Conservation (phyloP, 192 early-diverging fungal species). For the Coemansia sp. region DNA sequence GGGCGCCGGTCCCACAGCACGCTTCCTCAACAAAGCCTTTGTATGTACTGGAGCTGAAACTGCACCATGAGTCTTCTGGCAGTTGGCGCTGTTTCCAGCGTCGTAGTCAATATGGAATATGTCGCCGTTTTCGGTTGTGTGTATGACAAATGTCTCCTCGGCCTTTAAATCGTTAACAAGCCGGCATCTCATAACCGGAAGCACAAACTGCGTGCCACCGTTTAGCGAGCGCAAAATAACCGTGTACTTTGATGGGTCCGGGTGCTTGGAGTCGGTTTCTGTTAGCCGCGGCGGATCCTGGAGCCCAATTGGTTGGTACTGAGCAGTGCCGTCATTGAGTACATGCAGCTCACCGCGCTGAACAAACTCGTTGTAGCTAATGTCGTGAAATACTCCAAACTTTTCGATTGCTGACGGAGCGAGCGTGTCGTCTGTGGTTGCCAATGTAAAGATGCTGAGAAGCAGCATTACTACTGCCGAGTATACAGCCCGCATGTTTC, state of each 20-base stretch:
- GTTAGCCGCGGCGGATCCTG: constrained; percentile 19
- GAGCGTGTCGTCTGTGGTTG: not conserved
- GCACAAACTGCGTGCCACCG: constrained; percentile 15
- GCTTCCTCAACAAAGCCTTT: constrained; percentile 22
- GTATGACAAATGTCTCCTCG: constrained; percentile 46
- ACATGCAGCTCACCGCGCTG: constrained; percentile 48
- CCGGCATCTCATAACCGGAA: constrained; percentile 23
- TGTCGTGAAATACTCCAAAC: constrained; percentile 39
- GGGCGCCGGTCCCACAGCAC: constrained; percentile 25
- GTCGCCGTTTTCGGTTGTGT: constrained; percentile 17
- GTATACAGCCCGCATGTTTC: constrained; percentile 4
- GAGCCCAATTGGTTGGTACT: constrained; percentile 18
- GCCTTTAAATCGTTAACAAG: constrained; percentile 17
- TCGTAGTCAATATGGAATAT: constrained; percentile 43
- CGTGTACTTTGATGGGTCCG: constrained; percentile 15
- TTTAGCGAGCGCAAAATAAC: constrained; percentile 29
- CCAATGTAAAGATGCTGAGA: constrained; percentile 1
- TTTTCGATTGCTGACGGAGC: constrained; percentile 12
- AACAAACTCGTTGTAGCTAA: constrained; percentile 11
- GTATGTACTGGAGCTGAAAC: constrained; percentile 14
- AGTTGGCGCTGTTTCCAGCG: constrained; percentile 32
- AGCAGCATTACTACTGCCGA: constrained; percentile 2
- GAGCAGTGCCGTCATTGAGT: constrained; percentile 25
- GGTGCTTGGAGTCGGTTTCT: not conserved
- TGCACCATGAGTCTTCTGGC: not conserved